phyloP scores from a whole-genome alignment of 495 filamentous ascomycete genomes.

The Tuber umbilicatum region DNA sequence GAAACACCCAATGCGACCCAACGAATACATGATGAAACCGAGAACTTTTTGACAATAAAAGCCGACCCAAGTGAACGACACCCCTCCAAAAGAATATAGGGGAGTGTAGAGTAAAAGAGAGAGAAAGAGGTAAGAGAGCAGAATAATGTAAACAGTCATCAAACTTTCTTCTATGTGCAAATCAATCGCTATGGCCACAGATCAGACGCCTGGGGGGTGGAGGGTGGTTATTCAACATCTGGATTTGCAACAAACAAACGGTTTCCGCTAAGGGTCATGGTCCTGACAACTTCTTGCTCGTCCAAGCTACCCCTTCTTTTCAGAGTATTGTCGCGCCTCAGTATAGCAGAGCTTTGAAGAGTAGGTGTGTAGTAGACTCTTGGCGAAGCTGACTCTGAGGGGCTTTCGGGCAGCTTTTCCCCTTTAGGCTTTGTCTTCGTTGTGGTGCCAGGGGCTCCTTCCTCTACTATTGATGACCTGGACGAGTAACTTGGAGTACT shows the following conservation, averaged over 20 bases:
- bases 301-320: conserved; percentile 85
- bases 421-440: conserved; percentile 12
- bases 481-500: conserved; percentile 35
- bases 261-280: conserved; percentile 69
- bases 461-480: conserved; percentile 30
- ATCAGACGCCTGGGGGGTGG: background rate
- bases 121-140: conserved; percentile 16
- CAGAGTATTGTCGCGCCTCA: conserved; percentile 51
- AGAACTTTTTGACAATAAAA: conserved; percentile 17
- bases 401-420: conserved; percentile 46
- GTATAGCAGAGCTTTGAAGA: conserved; percentile 42
- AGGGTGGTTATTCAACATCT: conserved; percentile 47
- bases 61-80: conserved; percentile 33
- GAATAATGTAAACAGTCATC: background rate
- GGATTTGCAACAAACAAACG: conserved; percentile 93
- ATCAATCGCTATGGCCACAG: conserved; percentile 20
- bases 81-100: conserved; percentile 13
- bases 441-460: conserved; percentile 8
- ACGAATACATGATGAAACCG: background rate
- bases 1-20: background rate
- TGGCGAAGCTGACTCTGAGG: conserved; percentile 48
- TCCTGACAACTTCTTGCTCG: conserved; percentile 61
- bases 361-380: conserved; percentile 49
- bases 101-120: background rate
- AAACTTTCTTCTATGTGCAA: background rate